Evolutionary conservation across 2,329 filamentous ascomycete genomes (phyloP), one percentile per base, ranked within the genome.

Genomic region (Alternaria burnsii): DNA sequence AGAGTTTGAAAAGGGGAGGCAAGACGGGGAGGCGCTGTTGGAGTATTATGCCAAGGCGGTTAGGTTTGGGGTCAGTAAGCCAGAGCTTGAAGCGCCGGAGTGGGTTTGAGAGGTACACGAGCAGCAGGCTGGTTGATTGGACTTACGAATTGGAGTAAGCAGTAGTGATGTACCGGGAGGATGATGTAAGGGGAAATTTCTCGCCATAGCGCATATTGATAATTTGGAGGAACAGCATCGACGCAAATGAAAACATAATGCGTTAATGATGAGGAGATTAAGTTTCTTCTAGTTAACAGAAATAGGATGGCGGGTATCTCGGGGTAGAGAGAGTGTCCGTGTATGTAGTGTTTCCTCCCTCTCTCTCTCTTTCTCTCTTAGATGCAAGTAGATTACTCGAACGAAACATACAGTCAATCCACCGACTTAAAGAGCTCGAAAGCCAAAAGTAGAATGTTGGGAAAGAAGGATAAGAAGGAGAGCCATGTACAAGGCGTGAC

Each of bases 1-100:
- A 2, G 66, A 64, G 59, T 72, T 64, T 57, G 63, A 36, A 18
- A 60, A 52, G 54, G 56, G 51, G n/a, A 50, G 68, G 42, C 30
- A 5, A 2, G 68, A 68, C 32, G 46, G 69, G 5, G 65, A 70
- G 11, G 58, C 46, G 4, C 20, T 74, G 56, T 42, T 73, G 36
- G 68, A 69, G 58, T 71, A 70, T 57, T 70, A 71, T 61, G 64
- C 57, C 32, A 71, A 70, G 62, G 63, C 66, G 22, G 62, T 74
- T 30, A 58, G 62, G 50, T 65, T 72, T 57, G 67, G 63, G 48
- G 67, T 60, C 22, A 64, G 61, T 59, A 68, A 65, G 62, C 63
- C 64, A 34, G 18, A 26, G 20, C 36, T 65, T 12, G 68, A 72
- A 36, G 53, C 67, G 22, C 63, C 63, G 6, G 67, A 71, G 59